phyloP scores from a whole-genome alignment of 495 filamentous ascomycete species.

The Penicillium cosmopolitanum region DNA sequence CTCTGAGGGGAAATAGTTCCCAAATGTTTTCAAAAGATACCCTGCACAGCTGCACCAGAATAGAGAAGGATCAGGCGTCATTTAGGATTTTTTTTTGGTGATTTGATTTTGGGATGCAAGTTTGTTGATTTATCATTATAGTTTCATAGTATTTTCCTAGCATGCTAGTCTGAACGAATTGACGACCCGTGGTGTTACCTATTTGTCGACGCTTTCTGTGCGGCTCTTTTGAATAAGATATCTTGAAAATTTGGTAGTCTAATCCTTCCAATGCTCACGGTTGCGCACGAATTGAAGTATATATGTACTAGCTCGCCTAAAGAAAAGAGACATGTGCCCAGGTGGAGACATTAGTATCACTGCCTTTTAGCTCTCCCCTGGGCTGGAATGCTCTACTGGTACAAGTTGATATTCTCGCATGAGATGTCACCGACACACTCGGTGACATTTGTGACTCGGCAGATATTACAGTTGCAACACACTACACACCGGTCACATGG shows the following conservation, averaged over 20 bases:
- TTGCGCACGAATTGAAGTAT: no score
- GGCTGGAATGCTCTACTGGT: no score
- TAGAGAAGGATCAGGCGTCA: constrained; percentile 27
- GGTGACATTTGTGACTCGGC: not conserved
- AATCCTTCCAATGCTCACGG: no score
- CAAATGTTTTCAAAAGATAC: constrained; percentile 28
- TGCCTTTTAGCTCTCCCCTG: no score
- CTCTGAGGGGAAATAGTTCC: constrained; percentile 25
- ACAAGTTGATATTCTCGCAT: no score
- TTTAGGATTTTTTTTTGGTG: constrained; percentile 8
- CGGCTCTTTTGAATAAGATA: not conserved
- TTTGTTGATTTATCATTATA: not conserved
- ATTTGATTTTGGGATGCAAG: constrained; percentile 4
- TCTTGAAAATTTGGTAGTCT: no score
- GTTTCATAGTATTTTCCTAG: not conserved
- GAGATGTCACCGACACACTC: not conserved
- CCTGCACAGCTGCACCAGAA: constrained; percentile 23
- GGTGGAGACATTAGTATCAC: no score
- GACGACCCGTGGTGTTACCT: not conserved
- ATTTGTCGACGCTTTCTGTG: not conserved
- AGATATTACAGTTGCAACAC: not conserved
- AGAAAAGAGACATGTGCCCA: no score
- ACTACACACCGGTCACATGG: not conserved
- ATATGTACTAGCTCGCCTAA: no score
- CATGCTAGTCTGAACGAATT: constrained; percentile 1